phyloP scores from a whole-genome alignment of 2,329 filamentous ascomycete species.

The Neofusicoccum sp. region DNA sequence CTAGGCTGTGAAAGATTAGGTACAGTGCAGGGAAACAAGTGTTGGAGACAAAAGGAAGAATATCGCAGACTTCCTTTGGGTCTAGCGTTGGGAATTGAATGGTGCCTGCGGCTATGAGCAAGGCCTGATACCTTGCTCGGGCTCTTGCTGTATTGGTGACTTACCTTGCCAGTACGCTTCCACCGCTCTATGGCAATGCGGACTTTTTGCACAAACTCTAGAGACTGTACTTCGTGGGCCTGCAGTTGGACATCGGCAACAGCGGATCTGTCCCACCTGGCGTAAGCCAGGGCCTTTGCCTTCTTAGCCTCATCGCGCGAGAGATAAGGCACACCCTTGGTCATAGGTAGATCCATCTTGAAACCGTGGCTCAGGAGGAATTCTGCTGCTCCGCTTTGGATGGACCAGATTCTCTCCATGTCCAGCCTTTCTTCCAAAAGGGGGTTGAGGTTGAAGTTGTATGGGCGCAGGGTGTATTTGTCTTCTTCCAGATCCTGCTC shows the following conservation, averaged over 20 bases:
- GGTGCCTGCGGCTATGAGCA: background rate
- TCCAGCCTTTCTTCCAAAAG: constrained; percentile 53
- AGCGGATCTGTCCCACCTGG: constrained; percentile 42
- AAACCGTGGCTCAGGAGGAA: constrained; percentile 61
- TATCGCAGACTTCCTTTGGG: too few species aligned
- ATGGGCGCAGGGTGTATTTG: constrained; percentile 61
- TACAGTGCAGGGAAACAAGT: constrained; percentile 27
- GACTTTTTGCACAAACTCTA: constrained; percentile 51
- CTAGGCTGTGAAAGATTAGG: constrained; percentile 43
- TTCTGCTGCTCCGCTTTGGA: constrained; percentile 59
- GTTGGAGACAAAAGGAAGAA: background rate
- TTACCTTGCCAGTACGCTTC: constrained; percentile 35
- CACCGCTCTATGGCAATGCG: constrained; percentile 48
- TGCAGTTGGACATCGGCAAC: constrained; percentile 50
- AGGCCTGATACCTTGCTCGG: background rate
- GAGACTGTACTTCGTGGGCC: constrained; percentile 50
- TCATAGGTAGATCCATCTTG: constrained; percentile 56
- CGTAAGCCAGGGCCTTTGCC: constrained; percentile 46
- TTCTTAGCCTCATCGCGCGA: constrained; percentile 57
- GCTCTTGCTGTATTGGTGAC: constrained; percentile 15
- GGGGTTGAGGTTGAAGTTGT: constrained; percentile 64
- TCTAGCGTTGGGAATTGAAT: too few species aligned
- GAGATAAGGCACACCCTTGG: constrained; percentile 59
- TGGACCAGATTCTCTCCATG: constrained; percentile 59
- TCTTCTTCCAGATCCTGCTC: constrained; percentile 51